Conservation (phyloP, 257 asterid species). For the Voacanga thouarsii region DNA sequence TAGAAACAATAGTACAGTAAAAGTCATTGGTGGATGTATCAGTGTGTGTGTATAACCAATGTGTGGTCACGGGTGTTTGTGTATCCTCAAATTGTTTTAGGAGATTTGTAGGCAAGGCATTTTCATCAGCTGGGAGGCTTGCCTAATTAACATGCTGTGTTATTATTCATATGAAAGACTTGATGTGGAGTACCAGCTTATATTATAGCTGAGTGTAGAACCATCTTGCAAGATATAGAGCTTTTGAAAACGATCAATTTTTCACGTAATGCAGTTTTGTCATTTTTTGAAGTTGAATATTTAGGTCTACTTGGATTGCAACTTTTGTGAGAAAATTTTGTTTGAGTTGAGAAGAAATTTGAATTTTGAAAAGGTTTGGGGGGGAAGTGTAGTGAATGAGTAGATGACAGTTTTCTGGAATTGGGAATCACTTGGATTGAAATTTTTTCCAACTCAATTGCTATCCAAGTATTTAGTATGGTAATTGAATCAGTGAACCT, state of each 20-base stretch:
- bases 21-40: background rate
- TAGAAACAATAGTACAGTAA: background rate
- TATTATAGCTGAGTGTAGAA: background rate
- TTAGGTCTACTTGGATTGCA: too few relatives aligned
- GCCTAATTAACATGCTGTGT: background rate
- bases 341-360: too few relatives aligned
- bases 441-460: too few relatives aligned
- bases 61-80: background rate
- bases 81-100: background rate
- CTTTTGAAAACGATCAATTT: background rate
- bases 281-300: background rate
- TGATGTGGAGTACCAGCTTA: background rate
- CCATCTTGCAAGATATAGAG: background rate
- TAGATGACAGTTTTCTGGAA: too few relatives aligned
- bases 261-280: background rate
- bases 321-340: too few relatives aligned
- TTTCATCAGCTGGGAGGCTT: background rate
- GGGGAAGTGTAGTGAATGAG: too few relatives aligned
- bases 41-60: background rate
- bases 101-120: background rate
- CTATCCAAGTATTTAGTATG: background rate
- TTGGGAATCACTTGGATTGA: too few relatives aligned
- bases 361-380: too few relatives aligned
- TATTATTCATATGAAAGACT: background rate
- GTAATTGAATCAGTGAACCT: background rate